Evolutionary conservation across 257 asterid species (phyloP), one percentile per base, ranked within the genome.

Genomic region (Voacanga thouarsii): DNA sequence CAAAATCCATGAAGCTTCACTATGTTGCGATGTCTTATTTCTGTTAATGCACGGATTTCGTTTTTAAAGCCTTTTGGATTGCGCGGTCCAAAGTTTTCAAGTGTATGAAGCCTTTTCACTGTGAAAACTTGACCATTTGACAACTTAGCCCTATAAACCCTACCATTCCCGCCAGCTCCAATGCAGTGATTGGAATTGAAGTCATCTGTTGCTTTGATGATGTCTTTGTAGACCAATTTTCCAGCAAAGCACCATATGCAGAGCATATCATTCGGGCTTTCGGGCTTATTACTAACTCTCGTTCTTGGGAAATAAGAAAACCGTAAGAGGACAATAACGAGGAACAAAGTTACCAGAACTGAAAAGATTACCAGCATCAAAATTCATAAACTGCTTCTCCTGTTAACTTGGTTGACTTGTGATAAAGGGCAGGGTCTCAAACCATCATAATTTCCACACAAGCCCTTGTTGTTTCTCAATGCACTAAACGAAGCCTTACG

Each of bases 1-100:
- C 86, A 85, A 55, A 41, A 85, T 26, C 86, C 89, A 75, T 77
- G 61, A 7, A 86, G 80, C 64, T 76, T 84, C 78, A 86, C 85
- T 33, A 84, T 82, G 28, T 75, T 80, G 0, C 80, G 80, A 75
- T 86, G 88, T 5, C 86, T 63, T 41, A 82, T 77, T 71, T 77
- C 75, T 50, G 85, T 76, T 61, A 86, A 37, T 56, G 82, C 71
- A 6, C 65, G 75, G 24, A 84, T 64, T 72, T 86, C 88, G 26
- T 76, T 84, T 43, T 59, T 70, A 56, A 80, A 84, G n/a, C 79
- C 7, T 71, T 80, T 77, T 44, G 44, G 28, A 16, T 60, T 47
- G 16, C 15, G 1, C 39, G 59, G 2, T 37, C 24, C 74, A 3
- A 28, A 63, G 67, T 24, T 73, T 33, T 78, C 86, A 14, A 71